These are phyloP conservation scores for Cichorium intybus DNA, from an alignment of 140 eudicot genomes.

Conservation along the genomic window DNA sequence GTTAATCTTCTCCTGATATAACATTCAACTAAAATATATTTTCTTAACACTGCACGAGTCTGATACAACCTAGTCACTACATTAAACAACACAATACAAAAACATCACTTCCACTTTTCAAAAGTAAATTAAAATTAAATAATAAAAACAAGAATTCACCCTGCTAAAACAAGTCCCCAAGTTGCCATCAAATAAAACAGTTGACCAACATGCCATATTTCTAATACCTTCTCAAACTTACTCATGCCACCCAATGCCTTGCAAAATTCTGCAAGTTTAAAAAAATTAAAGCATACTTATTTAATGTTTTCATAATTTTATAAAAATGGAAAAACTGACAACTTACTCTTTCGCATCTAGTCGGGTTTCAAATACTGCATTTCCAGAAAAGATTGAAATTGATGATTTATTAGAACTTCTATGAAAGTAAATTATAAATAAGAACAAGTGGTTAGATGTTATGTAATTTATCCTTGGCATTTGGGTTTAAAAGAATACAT, in stretches of 20 bases:
- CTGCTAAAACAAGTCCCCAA: conserved; percentile 92
- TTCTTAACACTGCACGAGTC: conserved; percentile 58
- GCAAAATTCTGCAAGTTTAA: conserved; percentile 56
- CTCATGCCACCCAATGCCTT: conserved; percentile 71
- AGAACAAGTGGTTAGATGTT: not conserved
- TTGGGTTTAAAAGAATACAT: conserved; percentile 68
- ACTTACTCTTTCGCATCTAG: too few species aligned
- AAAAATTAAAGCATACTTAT: conserved; percentile 2
- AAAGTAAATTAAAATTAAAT: not conserved
- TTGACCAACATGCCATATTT: conserved; percentile 81
- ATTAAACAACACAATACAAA: conserved; percentile 7
- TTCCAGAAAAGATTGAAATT: conserved; percentile 17
- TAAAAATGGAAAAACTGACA: too few species aligned
- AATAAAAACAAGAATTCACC: conserved; percentile 39
- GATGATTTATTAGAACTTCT: not conserved
- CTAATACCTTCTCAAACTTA: too few species aligned
- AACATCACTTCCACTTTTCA: not conserved
- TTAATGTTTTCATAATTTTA: not conserved
- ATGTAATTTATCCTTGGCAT: conserved; percentile 59
- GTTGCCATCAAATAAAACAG: conserved; percentile 75
- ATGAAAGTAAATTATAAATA: not conserved
- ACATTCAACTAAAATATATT: too few species aligned
- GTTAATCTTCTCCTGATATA: too few species aligned
- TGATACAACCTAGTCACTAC: conserved; percentile 66
- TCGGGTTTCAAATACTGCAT: conserved; percentile 74